Conservation (phyloP, 2,329 filamentous ascomycete species). For the Penicillium sp. region DNA sequence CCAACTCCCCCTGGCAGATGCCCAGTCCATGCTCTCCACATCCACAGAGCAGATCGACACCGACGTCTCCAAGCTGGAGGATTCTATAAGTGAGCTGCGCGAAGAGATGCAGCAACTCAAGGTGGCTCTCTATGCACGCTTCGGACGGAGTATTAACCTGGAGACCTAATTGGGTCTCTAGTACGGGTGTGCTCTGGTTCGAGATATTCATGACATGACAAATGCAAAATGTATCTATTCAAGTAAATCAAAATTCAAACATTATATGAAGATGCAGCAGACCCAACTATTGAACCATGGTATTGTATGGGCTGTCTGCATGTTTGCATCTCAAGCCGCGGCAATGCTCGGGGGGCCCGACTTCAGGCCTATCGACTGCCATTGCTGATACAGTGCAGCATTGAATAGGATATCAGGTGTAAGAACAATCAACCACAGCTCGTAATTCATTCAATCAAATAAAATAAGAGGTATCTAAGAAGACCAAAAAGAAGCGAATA, state of each 20-base stretch:
- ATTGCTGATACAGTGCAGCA: too few species aligned
- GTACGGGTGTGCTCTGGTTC: neutral
- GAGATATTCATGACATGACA: slow-evolving; percentile 1
- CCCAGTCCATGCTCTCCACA: slow-evolving; percentile 78
- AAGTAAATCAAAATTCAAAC: neutral
- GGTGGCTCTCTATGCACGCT: slow-evolving; percentile 89
- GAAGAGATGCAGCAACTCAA: slow-evolving; percentile 92
- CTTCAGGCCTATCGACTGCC: too few species aligned
- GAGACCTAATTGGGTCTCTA: slow-evolving; percentile 66
- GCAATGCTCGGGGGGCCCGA: too few species aligned
- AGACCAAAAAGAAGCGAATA: slow-evolving; percentile 9
- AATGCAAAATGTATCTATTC: neutral
- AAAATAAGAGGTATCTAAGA: slow-evolving; percentile 30
- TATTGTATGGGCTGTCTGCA: too few species aligned
- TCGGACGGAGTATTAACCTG: slow-evolving; percentile 95
- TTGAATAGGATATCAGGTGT: too few species aligned
- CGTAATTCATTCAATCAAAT: slow-evolving; percentile 27
- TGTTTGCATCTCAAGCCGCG: too few species aligned
- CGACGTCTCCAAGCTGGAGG: slow-evolving; percentile 76
- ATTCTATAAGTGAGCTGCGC: slow-evolving; percentile 72
- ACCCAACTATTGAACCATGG: neutral
- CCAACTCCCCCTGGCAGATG: slow-evolving; percentile 79
- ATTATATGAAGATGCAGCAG: neutral
- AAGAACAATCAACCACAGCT: slow-evolving; percentile 14
- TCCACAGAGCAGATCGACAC: slow-evolving; percentile 75